Base-by-base conservation (phyloP, 2,329 filamentous ascomycete species). In the Calycina herbarum region DNA sequence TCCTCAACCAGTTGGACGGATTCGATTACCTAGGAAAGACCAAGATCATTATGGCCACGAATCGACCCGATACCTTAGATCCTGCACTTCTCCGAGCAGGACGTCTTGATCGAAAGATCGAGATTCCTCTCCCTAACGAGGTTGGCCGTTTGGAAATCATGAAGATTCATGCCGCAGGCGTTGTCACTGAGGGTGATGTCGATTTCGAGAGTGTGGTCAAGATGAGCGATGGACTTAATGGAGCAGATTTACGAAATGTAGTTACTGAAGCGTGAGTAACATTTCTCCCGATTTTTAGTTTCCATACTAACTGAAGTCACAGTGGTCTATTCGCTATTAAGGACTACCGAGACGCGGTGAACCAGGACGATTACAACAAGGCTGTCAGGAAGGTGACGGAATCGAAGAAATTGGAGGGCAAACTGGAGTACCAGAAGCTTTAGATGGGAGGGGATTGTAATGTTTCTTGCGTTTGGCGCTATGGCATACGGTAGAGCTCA, bases 1-100 rank as follows among this genome's bases (percentile, higher is more conserved):
- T 99, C 64, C 89, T 99, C 69, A 99, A 99, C 81, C 95, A 99
- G 80, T 88, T 99, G 63, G 95, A 99, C 78, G 95, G 96, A 72
- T 99, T 99, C 82, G 95, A 99, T 81, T 99, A 99, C 81, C 86
- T 99, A 45, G 95, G 96, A 73, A 97, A 99, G 85, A 99, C 95
- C 64, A 99, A 99, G 84, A 99, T 99, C 78, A 99, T 99, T 82
- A 99, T 99, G 96, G 95, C 94, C 45, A 98, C 95, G 66, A 99
- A 99, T 84, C 86, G 95, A 80, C 95, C 94, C 15, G 94, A 98
- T 78, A 98, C 94, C 0, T 87, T 99, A 59, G 94, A 99, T 76
- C 94, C 94, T 40, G 94, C 94, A 1, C 83, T 99, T 74, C 85
- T 99, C 64, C 89, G 94, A 81, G 94, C 94, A 56, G 94, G 94